Percentiles rank a stretch among this genome's conserved stretches.
Evolutionary conservation across 345 rosid species (phyloP).

Genomic region (Salix koriyanagi): DNA sequence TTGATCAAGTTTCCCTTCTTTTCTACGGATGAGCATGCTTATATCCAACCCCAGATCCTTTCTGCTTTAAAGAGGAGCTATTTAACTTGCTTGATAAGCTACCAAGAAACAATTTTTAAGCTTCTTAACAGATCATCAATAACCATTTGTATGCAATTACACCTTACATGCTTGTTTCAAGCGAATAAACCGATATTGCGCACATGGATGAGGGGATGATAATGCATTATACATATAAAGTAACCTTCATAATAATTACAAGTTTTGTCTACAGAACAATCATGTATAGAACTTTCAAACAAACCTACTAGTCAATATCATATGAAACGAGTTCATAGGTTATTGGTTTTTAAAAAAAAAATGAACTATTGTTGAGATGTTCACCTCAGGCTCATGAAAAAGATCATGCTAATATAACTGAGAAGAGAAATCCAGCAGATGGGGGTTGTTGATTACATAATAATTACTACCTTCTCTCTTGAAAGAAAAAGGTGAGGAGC

Average conservation of each 20-base stretch:
- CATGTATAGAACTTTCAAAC: background rate
- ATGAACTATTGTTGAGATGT: background rate
- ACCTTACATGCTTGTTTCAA: background rate
- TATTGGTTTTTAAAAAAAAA: too few relatives aligned
- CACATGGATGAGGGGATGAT: background rate
- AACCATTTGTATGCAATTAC: background rate
- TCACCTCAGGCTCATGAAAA: background rate
- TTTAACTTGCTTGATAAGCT: background rate
- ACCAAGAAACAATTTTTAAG: background rate
- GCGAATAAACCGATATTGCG: background rate
- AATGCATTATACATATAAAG: background rate
- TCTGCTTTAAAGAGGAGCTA: background rate
- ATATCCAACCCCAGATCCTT: background rate
- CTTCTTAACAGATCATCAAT: background rate
- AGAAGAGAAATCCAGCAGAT: background rate
- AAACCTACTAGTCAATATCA: background rate
- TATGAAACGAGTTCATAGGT: background rate
- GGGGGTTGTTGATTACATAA: background rate
- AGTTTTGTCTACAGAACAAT: background rate
- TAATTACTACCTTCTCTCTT: background rate
- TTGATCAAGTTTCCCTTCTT: background rate
- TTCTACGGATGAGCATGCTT: background rate
- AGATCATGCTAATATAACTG: background rate
- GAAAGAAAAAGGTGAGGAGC: background rate
- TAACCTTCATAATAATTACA: background rate